phyloP scores from a whole-genome alignment of 1,284 basidiomycete genomes.

The Heterobasidion annosum region DNA sequence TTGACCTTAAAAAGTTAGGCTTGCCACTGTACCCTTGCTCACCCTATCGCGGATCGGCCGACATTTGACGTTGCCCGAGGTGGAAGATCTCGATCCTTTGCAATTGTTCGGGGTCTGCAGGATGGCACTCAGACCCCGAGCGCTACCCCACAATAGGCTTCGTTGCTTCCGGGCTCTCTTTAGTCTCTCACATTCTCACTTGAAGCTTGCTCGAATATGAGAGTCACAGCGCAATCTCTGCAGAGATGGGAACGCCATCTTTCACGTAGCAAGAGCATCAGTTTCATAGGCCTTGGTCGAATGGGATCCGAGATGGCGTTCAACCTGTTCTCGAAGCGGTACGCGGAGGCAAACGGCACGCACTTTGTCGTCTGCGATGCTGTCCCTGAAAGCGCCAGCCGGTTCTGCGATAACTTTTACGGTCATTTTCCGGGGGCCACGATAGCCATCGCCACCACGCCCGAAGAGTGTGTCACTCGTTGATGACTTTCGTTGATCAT shows the following conservation, averaged over 20 bases:
- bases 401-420: constrained; percentile 48
- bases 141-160: no score
- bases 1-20: no score
- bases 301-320: constrained; percentile 84
- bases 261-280: constrained; percentile 42
- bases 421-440: constrained; percentile 47
- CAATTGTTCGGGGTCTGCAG: no score
- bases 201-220: neutral
- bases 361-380: constrained; percentile 76
- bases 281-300: constrained; percentile 74
- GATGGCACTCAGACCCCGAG: no score
- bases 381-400: constrained; percentile 44
- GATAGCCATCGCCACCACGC: constrained; percentile 48
- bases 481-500: neutral
- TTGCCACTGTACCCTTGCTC: no score
- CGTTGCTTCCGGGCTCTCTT: neutral
- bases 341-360: constrained; percentile 34
- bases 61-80: constrained; percentile 1
- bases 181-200: neutral
- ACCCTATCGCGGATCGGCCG: neutral
- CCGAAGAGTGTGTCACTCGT: constrained; percentile 53
- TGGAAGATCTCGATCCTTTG: no score
- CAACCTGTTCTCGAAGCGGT: constrained; percentile 69
- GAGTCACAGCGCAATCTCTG: neutral
- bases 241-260: neutral